Evolutionary conservation across 1,284 basidiomycete genomes (phyloP), one percentile per base, ranked within the genome.

Genomic region (Naganishia cerealis): DNA sequence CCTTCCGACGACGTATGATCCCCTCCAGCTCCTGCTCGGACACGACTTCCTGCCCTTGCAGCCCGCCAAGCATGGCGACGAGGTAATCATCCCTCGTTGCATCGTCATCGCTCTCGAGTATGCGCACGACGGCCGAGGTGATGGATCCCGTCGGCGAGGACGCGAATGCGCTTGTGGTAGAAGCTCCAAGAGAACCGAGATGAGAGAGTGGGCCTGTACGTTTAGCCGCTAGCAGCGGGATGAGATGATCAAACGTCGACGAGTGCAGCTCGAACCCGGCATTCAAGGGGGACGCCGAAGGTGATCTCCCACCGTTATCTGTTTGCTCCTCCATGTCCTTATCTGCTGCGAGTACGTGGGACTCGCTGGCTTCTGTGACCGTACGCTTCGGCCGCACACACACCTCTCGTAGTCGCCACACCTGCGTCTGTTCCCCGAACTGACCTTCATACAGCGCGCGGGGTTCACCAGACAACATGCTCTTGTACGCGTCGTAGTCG

Each of bases 341-440:
- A 12, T 21, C 33, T n/a, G 24, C n/a, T 21, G 26, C 36, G 13
- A 40, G 7, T 16, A 48, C 7, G 15, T 13, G 29, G 7, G 46
- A 29, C 42, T 21, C 21, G 13, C 13, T 3, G 48, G 16, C 33
- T 29, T 15, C 1, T n/a, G 29, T 1, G 2, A 18, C 43, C 33
- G 10, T 7, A 39, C 26, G 16, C 9, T 36, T 73, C 12, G 71
- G 73, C 46, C 79, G 71, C 3, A 84, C 82, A 48, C 81, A 77
- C 39, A 78, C 81, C 71, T 85, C 84, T 46, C 75, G 77, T 43
- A 85, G 72, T 61, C 82, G 81, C 84, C 84, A 85, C 16, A 85
- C 83, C 72, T 85, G 84, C 15, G 83, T 82, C 71, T 86, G 84
- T 71, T 83, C 82, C 3, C 83, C 84, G 70, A 82, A 84, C 13